phyloP scores from a whole-genome alignment of 2,329 filamentous ascomycete species.

The Phaeoacremonium minimum region DNA sequence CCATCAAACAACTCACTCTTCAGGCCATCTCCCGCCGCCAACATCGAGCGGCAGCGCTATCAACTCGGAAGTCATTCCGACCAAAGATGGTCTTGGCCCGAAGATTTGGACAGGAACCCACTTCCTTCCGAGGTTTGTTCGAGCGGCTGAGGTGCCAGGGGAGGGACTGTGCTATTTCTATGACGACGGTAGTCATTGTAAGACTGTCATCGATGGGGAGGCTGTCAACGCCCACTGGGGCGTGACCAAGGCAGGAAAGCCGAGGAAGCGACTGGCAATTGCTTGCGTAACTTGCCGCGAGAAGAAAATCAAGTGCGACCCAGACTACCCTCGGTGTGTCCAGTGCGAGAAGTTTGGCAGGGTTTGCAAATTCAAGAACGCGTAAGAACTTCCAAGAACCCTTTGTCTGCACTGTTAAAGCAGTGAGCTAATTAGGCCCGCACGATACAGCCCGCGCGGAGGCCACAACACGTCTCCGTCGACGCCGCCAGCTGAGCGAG shows the following conservation, averaged over 20 bases:
- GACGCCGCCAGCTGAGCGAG: conserved; percentile 45
- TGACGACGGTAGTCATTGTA: conserved; percentile 78
- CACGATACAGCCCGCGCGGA: conserved; percentile 51
- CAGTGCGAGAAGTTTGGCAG: conserved; percentile 91
- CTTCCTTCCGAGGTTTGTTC: conserved; percentile 62
- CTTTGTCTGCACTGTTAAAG: too few species aligned
- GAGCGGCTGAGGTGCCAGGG: conserved; percentile 64
- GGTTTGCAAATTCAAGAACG: conserved; percentile 79
- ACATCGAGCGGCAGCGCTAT: conserved; percentile 22
- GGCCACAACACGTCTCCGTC: conserved; percentile 54
- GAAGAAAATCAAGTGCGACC: conserved; percentile 97
- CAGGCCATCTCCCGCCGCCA: conserved; percentile 13
- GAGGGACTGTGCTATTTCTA: conserved; percentile 84
- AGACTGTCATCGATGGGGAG: conserved; percentile 80
- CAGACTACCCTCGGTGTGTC: conserved; percentile 79
- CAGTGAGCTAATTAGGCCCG: too few species aligned
- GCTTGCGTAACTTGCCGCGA: conserved; percentile 91
- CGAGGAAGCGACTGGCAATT: conserved; percentile 83
- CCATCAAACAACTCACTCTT: conserved; percentile 11
- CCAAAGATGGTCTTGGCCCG: conserved; percentile 58
- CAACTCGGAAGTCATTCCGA: conserved; percentile 37
- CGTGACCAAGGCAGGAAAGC: conserved; percentile 89
- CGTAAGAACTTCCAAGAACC: conserved; percentile 70
- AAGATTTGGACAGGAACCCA: conserved; percentile 68
- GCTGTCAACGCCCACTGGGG: conserved; percentile 89